Conservation (phyloP, 305 asterid species). For the Fraxinus sp. region DNA sequence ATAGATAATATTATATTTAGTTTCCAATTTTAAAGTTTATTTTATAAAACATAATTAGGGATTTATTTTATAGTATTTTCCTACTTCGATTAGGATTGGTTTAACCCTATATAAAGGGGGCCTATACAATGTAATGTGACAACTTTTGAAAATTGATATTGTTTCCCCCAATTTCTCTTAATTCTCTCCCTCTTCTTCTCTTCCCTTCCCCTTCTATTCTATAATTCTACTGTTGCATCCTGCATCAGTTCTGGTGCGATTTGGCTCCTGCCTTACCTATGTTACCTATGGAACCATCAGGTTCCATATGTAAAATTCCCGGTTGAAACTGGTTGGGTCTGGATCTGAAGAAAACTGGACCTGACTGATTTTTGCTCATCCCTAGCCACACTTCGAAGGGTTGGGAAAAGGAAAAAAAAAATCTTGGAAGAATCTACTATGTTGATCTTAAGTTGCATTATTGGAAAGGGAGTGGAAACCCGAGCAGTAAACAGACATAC, state of each 20-base stretch:
- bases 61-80: too few species aligned
- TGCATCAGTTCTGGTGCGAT: background rate
- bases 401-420: background rate
- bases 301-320: background rate
- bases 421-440: background rate
- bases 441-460: background rate
- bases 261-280: background rate
- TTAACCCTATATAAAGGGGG: too few species aligned
- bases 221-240: too few species aligned
- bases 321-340: background rate
- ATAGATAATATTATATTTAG: too few species aligned
- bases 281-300: background rate
- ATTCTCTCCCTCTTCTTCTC: too few species aligned
- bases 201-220: too few species aligned
- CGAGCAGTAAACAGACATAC: background rate
- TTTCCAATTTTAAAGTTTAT: too few species aligned
- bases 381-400: background rate
- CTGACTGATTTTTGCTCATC: background rate
- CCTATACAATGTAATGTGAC: too few species aligned
- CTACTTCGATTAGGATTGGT: too few species aligned
- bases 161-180: too few species aligned
- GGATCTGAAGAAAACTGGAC: background rate
- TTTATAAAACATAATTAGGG: too few species aligned
- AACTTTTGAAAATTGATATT: too few species aligned
- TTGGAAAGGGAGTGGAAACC: background rate